Evolutionary conservation across 176 grass and related monocot species (phyloP).

Genomic region (Carex littledalei): DNA sequence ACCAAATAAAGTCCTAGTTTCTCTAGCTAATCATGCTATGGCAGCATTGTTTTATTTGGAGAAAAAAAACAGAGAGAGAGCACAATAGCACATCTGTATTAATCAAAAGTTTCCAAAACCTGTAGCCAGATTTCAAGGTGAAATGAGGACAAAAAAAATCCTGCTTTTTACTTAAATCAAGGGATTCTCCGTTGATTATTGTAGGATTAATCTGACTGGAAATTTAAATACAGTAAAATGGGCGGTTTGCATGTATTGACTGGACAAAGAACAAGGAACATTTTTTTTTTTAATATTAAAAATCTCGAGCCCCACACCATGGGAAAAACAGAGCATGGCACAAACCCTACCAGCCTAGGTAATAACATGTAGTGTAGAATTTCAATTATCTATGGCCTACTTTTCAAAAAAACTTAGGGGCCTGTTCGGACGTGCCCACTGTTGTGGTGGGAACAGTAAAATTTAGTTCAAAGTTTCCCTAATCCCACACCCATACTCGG

Average conservation of each 20-base stretch:
- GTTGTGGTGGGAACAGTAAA: too few relatives aligned
- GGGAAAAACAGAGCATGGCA: neutral
- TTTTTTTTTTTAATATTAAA: neutral
- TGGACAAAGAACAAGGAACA: neutral
- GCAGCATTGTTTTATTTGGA: neutral
- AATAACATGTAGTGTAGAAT: neutral
- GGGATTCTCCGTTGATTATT: constrained; percentile 8
- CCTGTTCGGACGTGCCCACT: too few relatives aligned
- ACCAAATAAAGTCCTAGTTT: neutral
- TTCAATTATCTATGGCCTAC: neutral
- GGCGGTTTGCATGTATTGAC: neutral
- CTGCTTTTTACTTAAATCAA: constrained; percentile 2
- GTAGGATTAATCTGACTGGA: neutral
- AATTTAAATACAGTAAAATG: neutral
- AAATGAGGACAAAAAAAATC: neutral
- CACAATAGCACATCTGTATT: neutral
- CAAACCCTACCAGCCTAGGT: neutral
- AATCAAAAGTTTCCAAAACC: neutral
- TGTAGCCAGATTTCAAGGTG: constrained; percentile 2
- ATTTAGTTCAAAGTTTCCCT: too few relatives aligned
- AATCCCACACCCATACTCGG: too few relatives aligned
- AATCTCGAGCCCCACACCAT: constrained; percentile 13
- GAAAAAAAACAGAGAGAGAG: neutral
- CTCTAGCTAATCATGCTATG: neutral
- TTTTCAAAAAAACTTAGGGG: neutral